Evolutionary conservation across 2,329 filamentous ascomycete genomes (phyloP).

Genomic region (Fusarium sp.): DNA sequence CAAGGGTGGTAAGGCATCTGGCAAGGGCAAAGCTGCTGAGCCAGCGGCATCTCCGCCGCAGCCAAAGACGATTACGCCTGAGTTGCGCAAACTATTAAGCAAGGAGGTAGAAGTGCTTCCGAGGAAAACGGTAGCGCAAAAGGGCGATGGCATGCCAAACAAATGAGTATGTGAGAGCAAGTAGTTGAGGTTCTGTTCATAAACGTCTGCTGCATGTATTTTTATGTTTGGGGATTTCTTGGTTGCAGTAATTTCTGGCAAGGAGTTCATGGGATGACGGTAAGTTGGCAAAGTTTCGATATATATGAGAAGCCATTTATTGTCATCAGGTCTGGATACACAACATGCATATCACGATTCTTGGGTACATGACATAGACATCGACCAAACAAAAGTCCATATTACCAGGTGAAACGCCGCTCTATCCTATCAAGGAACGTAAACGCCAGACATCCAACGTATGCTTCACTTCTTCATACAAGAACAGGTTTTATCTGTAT

Average conservation of each 20-base stretch:
- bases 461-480: neutral
- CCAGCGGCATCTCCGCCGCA: constrained; percentile 44
- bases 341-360: neutral
- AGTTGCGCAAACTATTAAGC: constrained; percentile 64
- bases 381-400: constrained; percentile 12
- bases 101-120: constrained; percentile 57
- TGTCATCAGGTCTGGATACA: neutral
- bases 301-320: neutral
- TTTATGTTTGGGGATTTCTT: constrained; percentile 9
- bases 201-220: constrained; percentile 10
- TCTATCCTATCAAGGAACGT: constrained; percentile 31
- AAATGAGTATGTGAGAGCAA: constrained; percentile 27
- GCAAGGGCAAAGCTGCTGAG: constrained; percentile 52
- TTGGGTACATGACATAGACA: neutral
- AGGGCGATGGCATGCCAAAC: constrained; percentile 49
- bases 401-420: constrained; percentile 37
- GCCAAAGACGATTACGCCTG: constrained; percentile 64
- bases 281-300: neutral
- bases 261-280: constrained; percentile 29
- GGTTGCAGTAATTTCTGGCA: neutral
- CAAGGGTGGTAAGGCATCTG: constrained; percentile 26
- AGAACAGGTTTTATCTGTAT: constrained; percentile 43
- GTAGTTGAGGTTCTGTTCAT: neutral
- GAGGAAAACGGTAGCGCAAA: constrained; percentile 48
- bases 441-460: constrained; percentile 26